These are phyloP conservation scores for Zoysia pacifica DNA, from an alignment of 176 grass and related monocot species.

Conservation along the genomic window DNA sequence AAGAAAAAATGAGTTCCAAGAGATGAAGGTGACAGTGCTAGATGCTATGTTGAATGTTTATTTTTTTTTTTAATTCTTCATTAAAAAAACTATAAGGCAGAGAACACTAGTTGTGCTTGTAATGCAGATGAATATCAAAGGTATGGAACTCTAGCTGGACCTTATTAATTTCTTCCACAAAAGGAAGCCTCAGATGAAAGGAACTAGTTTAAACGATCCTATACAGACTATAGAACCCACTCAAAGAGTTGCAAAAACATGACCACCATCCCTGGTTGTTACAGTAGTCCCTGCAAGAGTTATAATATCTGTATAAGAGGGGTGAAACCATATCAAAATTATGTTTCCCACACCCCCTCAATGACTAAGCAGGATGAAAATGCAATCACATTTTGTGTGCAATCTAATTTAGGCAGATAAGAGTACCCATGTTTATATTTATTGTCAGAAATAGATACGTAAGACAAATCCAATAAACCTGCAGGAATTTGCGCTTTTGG, in stretches of 20 bases:
- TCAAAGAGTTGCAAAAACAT: conserved; percentile 52
- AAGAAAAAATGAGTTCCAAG: not conserved
- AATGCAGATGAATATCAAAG: not conserved
- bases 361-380: conserved; percentile 4
- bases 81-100: not conserved
- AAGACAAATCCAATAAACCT: conserved; percentile 52
- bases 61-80: not conserved
- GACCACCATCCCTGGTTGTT: conserved; percentile 58
- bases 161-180: conserved; percentile 28
- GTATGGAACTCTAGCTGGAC: conserved; percentile 29
- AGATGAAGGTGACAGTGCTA: conserved; percentile 22
- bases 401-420: not conserved
- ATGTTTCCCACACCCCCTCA: conserved; percentile 39
- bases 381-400: conserved; percentile 3
- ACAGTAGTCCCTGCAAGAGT: conserved; percentile 77
- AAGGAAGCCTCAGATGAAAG: conserved; percentile 41
- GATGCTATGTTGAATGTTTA: not conserved
- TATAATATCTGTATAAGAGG: conserved; percentile 81
- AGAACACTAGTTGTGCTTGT: not conserved
- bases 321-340: conserved; percentile 57
- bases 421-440: not conserved
- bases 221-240: conserved; percentile 40
- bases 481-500: conserved; percentile 89
- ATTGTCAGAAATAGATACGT: not conserved
- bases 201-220: conserved; percentile 37